Evolutionary conservation across 2,329 filamentous ascomycete species (phyloP).

Genomic region (Verticillium nubilum): DNA sequence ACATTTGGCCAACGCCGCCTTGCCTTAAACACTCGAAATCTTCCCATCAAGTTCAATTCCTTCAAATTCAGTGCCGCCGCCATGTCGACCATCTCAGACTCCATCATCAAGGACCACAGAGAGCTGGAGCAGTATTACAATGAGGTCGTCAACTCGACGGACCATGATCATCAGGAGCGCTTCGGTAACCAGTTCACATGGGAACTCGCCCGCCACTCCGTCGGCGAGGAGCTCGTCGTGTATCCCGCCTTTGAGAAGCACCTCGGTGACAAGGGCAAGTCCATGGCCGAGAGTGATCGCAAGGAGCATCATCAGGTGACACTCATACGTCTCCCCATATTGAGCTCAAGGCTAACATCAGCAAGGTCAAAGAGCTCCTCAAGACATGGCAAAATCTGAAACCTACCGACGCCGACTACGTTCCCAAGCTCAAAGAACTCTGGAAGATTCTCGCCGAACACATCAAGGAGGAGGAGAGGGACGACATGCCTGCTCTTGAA

Average conservation of each 20-base stretch:
- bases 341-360: too few species aligned
- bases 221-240: slow-evolving; percentile 41
- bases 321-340: background rate
- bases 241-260: slow-evolving; percentile 49
- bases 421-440: slow-evolving; percentile 33
- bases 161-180: slow-evolving; percentile 29
- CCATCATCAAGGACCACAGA: slow-evolving; percentile 22
- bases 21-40: background rate
- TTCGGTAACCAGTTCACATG: slow-evolving; percentile 42
- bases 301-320: slow-evolving; percentile 36
- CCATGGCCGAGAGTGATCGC: slow-evolving; percentile 41
- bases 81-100: slow-evolving; percentile 21
- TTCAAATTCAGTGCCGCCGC: background rate
- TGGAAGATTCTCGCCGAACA: slow-evolving; percentile 38
- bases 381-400: slow-evolving; percentile 42
- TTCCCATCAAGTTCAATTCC: background rate
- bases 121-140: slow-evolving; percentile 25
- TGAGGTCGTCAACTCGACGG: slow-evolving; percentile 29
- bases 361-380: slow-evolving; percentile 45
- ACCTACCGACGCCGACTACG: slow-evolving; percentile 32
- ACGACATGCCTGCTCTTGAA: slow-evolving; percentile 45
- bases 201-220: slow-evolving; percentile 41
- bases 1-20: background rate
- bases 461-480: slow-evolving; percentile 43
- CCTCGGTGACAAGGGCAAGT: slow-evolving; percentile 32